Evolutionary conservation across 2,329 filamentous ascomycete species (phyloP), one percentile per base, ranked within the genome.

Genomic region (Fusarium oligoseptatum): DNA sequence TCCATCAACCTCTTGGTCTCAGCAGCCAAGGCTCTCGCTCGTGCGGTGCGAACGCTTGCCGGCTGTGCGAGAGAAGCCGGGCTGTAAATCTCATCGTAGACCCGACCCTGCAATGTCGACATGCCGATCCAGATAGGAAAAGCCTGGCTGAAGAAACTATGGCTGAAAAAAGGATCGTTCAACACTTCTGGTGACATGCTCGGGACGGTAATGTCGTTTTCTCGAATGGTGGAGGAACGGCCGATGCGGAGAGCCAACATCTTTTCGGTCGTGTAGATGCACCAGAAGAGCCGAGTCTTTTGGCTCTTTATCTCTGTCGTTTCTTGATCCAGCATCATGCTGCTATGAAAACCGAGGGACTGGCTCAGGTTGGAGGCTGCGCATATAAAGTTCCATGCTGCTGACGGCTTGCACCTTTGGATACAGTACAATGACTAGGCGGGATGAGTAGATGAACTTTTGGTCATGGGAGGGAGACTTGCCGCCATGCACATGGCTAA

Each of bases 11-110:
- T 39, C 17, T 39, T 14, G 22, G 36, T 14, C 24, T 77, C 76
- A 3, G 64, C 62, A 0, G 74, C 77, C 14, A 79, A 37, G 4
- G 61, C 55, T 12, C 43, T 70, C 3, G 77, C 78, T 1, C 70
- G 66, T 5, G 70, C 57, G 6, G 68, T 64, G 1, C 81, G 66
- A 12, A 77, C 64, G 4, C 45, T 37, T 22, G 70, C 67, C 0
- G 78, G 70, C 56, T 77, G 72, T 1, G 73, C 50, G 20, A 80
- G 70, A 6, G 79, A 73, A 3, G 73, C 70, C 0, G 75, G 74
- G 8, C 80, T 79, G 56, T 80, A 81, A 3, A 81, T 74, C 2
- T 80, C 70, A 15, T 80, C 76, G 50, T 79, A 81, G 0, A 80
- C 72, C 15, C 73, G 68, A 7, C 78, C 79, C 15, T 80, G 75